Evolutionary conservation across 306 rosid species (phyloP).

Genomic region (Begonia peltatifolia): DNA sequence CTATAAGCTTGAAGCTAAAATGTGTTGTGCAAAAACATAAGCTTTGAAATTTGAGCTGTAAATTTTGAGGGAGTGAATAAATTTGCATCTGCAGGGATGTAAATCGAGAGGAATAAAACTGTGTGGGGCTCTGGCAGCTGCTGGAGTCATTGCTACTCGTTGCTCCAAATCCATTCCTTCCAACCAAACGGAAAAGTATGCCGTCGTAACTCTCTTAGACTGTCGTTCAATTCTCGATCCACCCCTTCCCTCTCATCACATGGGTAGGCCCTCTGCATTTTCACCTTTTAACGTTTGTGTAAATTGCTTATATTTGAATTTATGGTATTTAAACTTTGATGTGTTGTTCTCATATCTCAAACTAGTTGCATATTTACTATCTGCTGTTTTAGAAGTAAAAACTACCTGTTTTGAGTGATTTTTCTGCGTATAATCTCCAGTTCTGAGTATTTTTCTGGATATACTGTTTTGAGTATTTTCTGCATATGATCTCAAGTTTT

Average conservation of each 20-base stretch:
- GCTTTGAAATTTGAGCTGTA: too few relatives aligned
- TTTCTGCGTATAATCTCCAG: not conserved
- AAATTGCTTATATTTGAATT: too few relatives aligned
- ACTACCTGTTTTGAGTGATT: not conserved
- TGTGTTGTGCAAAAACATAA: too few relatives aligned
- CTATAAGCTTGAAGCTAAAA: too few relatives aligned
- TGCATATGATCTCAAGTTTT: too few relatives aligned
- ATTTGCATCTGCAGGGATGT: slow-evolving; percentile 50
- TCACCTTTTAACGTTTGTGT: too few relatives aligned
- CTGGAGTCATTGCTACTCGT: slow-evolving; percentile 61
- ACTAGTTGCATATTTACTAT: too few relatives aligned
- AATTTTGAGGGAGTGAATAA: not conserved
- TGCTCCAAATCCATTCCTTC: slow-evolving; percentile 38
- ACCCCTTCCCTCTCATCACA: slow-evolving; percentile 33
- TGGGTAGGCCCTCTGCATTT: slow-evolving; percentile 30
- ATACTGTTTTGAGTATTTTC: too few relatives aligned
- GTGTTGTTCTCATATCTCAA: too few relatives aligned
- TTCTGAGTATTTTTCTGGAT: too few relatives aligned
- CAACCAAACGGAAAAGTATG: slow-evolving; percentile 61
- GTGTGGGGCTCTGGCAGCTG: slow-evolving; percentile 61
- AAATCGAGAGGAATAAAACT: slow-evolving; percentile 64
- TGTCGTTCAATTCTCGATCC: slow-evolving; percentile 82
- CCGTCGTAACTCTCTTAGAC: slow-evolving; percentile 62
- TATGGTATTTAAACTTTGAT: too few relatives aligned
- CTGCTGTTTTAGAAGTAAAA: too few relatives aligned